phyloP scores from a whole-genome alignment of 2,329 filamentous ascomycete species.

The Eutypella sp. region DNA sequence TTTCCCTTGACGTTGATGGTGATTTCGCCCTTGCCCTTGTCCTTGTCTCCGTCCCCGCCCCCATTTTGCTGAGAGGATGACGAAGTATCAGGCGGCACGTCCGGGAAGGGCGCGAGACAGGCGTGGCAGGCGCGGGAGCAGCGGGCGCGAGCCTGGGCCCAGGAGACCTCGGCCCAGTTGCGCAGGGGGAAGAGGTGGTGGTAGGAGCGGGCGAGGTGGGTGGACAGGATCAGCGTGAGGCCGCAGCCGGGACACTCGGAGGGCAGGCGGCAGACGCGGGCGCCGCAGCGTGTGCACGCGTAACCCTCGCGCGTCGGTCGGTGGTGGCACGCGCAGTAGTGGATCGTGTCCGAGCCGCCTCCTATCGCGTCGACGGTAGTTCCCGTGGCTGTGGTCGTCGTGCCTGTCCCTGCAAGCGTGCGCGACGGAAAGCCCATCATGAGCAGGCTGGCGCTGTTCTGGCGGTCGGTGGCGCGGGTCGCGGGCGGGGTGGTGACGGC shows the following conservation, averaged over 20 bases:
- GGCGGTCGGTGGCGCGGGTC: constrained; percentile 60
- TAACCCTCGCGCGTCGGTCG: constrained; percentile 80
- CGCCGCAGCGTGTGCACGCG: constrained; percentile 79
- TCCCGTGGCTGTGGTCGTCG: too few species aligned
- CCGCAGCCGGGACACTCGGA: constrained; percentile 88
- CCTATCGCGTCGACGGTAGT: too few species aligned
- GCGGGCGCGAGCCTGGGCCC: constrained; percentile 61
- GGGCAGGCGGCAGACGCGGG: constrained; percentile 85
- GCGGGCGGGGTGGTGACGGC: constrained; percentile 84
- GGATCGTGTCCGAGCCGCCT: constrained; percentile 55
- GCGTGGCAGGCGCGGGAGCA: constrained; percentile 66
- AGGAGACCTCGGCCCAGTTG: constrained; percentile 88
- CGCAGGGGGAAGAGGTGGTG: constrained; percentile 86
- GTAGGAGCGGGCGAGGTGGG: constrained; percentile 87
- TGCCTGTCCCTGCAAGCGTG: too few species aligned
- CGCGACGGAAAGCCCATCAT: constrained; percentile 98
- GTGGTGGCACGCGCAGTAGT: constrained; percentile 88
- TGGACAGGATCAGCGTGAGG: constrained; percentile 88
- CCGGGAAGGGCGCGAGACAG: constrained; percentile 70
- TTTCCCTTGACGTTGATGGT: constrained; percentile 3
- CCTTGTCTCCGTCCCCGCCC: constrained; percentile 13
- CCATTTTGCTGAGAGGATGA: too few species aligned
- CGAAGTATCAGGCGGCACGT: constrained; percentile 27
- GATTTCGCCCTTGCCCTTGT: constrained; percentile 9
- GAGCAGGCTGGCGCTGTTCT: constrained; percentile 61